Conservation (phyloP, 75 land plant genomes). For the Larix kaempferi region DNA sequence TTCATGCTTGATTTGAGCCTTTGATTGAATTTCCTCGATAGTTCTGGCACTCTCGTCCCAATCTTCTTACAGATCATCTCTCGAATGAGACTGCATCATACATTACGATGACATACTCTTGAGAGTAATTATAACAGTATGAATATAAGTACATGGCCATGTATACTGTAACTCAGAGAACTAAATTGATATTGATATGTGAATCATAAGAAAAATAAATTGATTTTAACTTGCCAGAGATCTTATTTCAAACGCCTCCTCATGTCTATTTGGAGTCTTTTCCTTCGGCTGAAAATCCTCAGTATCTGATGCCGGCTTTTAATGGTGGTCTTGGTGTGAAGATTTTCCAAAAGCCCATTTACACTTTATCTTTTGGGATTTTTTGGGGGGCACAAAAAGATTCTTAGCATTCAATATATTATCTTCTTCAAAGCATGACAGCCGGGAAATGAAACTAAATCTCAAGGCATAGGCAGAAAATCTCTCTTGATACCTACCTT, state of each 20-base stretch:
- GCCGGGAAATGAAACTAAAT: neutral
- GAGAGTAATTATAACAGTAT: too few relatives aligned
- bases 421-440: neutral
- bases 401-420: neutral
- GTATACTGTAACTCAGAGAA: too few relatives aligned
- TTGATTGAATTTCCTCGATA: slow-evolving; percentile 71
- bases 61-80: slow-evolving; percentile 50
- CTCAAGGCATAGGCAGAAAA: neutral
- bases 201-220: too few relatives aligned
- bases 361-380: slow-evolving; percentile 16
- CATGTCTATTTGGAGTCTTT: too few relatives aligned
- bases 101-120: too few relatives aligned
- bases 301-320: neutral
- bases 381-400: slow-evolving; percentile 17
- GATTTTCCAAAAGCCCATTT: slow-evolving; percentile 58
- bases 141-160: too few relatives aligned
- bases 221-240: slow-evolving; percentile 29
- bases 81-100: slow-evolving; percentile 23
- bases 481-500: slow-evolving; percentile 17
- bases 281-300: neutral
- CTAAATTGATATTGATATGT: too few relatives aligned
- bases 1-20: slow-evolving; percentile 62
- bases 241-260: slow-evolving; percentile 43
- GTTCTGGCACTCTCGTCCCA: slow-evolving; percentile 81
- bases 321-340: neutral